These are phyloP conservation scores for Zelopaecilomyces penicillatus DNA, from an alignment of 2,329 filamentous ascomycete genomes.

Conservation along the genomic window DNA sequence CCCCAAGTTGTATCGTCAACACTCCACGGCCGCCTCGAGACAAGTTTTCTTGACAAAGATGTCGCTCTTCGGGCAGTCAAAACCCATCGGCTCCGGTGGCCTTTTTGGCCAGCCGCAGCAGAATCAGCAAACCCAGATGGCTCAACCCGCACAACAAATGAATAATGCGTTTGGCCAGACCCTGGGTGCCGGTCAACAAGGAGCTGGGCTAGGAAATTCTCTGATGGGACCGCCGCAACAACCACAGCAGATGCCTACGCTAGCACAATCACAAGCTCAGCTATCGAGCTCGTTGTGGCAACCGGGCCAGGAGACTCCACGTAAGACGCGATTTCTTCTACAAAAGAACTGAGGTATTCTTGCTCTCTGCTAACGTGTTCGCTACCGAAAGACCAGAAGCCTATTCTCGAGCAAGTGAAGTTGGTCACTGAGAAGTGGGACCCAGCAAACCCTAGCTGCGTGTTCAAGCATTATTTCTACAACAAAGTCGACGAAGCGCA, in stretches of 20 bases:
- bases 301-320: slow-evolving; percentile 40
- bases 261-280: slow-evolving; percentile 38
- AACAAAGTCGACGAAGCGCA: slow-evolving; percentile 69
- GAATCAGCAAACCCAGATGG: slow-evolving; percentile 22
- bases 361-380: not conserved
- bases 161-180: slow-evolving; percentile 23
- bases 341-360: not conserved
- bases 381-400: slow-evolving; percentile 48
- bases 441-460: slow-evolving; percentile 56
- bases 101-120: slow-evolving; percentile 31
- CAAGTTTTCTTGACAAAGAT: slow-evolving; percentile 12
- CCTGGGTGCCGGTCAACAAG: slow-evolving; percentile 28
- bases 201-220: slow-evolving; percentile 20
- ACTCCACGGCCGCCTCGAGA: not conserved
- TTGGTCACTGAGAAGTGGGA: slow-evolving; percentile 68
- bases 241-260: slow-evolving; percentile 32
- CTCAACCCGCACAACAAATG: slow-evolving; percentile 12
- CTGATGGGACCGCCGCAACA: slow-evolving; percentile 30
- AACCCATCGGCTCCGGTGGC: slow-evolving; percentile 22
- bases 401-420: slow-evolving; percentile 65
- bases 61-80: slow-evolving; percentile 34
- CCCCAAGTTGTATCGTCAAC: slow-evolving; percentile 8
- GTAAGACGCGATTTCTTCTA: slow-evolving; percentile 25
- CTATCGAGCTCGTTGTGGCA: slow-evolving; percentile 45
- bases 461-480: slow-evolving; percentile 80